phyloP scores from a whole-genome alignment of 1,284 basidiomycete species.

The Apiotrichum mycotoxinovorans region DNA sequence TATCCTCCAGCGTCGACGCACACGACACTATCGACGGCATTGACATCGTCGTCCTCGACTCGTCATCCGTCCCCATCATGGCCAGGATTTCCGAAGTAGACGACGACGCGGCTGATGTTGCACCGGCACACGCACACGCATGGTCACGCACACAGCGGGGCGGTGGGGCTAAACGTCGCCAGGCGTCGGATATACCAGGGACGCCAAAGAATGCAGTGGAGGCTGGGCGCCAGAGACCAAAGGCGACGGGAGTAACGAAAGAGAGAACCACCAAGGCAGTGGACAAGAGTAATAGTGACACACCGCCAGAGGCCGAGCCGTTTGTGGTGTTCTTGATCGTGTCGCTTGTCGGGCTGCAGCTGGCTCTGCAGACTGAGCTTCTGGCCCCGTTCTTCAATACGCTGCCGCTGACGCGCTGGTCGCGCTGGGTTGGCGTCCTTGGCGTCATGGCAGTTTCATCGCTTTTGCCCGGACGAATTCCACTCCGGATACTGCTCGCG shows the following conservation, averaged over 20 bases:
- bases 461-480: not conserved
- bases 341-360: not conserved
- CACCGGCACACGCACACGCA: too few relatives aligned
- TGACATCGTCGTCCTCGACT: not conserved
- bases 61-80: too few relatives aligned
- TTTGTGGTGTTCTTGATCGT: not conserved
- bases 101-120: too few relatives aligned
- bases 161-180: too few relatives aligned
- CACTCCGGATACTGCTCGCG: not conserved
- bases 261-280: not conserved
- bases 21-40: not conserved
- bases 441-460: not conserved
- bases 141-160: too few relatives aligned
- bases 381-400: conserved; percentile 8
- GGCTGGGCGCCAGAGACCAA: too few relatives aligned
- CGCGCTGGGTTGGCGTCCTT: conserved; percentile 4
- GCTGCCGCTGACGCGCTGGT: conserved; percentile 1
- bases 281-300: not conserved
- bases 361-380: not conserved
- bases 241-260: not conserved
- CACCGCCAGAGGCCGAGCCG: not conserved
- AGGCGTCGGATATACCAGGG: too few relatives aligned
- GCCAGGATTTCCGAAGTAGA: too few relatives aligned
- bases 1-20: too few relatives aligned
- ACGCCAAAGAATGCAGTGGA: too few relatives aligned